Evolutionary conservation across 768 basidiomycete genomes (phyloP).

Genomic region (Lentinula aciculospora): DNA sequence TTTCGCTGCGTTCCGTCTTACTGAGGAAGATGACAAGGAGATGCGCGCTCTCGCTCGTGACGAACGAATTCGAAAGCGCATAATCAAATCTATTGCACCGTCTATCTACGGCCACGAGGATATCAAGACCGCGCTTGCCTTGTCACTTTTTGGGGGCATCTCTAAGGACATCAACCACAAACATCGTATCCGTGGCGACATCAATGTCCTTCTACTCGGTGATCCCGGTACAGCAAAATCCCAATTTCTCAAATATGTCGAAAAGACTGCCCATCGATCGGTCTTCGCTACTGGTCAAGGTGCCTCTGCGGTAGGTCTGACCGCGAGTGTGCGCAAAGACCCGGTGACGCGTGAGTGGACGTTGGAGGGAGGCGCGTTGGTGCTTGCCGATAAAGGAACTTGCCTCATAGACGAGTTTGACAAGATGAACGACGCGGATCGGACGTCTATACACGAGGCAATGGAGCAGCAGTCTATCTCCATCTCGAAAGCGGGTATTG

Average conservation of each 20-base stretch:
- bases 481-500: constrained; percentile 97
- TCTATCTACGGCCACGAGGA: constrained; percentile 99
- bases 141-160: constrained; percentile 93
- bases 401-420: constrained; percentile 99
- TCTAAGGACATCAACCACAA: constrained; percentile 96
- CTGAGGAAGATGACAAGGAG: constrained; percentile 93
- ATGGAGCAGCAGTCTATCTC: constrained; percentile 99
- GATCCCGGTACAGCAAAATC: constrained; percentile 99
- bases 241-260: constrained; percentile 97
- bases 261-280: constrained; percentile 96
- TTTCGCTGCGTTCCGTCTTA: constrained; percentile 96
- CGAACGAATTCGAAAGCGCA: constrained; percentile 93
- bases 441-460: constrained; percentile 98
- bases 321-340: constrained; percentile 98
- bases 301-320: constrained; percentile 96
- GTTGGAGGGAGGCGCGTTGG: constrained; percentile 94
- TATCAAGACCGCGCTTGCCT: constrained; percentile 95
- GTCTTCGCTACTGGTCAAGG: constrained; percentile 99
- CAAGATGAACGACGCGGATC: constrained; percentile 99
- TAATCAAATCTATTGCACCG: constrained; percentile 97
- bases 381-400: constrained; percentile 97
- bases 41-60: constrained; percentile 86
- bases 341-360: constrained; percentile 98
- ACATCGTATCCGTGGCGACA: constrained; percentile 94
- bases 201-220: constrained; percentile 92